Percentiles rank a stretch among this genome's conserved stretches.
These are phyloP conservation scores for Hygrophila difformis DNA, from an alignment of 257 asterid genomes.

Conservation along the genomic window DNA sequence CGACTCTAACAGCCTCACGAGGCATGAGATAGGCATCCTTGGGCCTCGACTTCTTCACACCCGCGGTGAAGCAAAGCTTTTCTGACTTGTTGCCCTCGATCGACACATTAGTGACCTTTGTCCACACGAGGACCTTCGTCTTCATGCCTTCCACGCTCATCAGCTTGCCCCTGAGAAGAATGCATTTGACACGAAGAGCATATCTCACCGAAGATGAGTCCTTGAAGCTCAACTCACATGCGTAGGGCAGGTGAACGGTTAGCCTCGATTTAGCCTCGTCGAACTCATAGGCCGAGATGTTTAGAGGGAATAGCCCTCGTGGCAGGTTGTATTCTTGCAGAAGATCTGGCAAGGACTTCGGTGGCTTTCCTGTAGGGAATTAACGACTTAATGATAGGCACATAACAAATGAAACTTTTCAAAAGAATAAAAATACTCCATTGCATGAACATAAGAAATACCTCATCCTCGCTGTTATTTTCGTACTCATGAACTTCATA, in stretches of 20 bases:
- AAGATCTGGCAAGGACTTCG: constrained; percentile 48
- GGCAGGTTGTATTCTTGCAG: constrained; percentile 67
- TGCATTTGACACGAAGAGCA: constrained; percentile 57
- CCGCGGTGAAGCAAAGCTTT: constrained; percentile 65
- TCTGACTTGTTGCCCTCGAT: constrained; percentile 60
- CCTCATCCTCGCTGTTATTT: too few species aligned
- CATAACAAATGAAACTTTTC: too few species aligned
- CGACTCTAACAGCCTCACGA: constrained; percentile 40
- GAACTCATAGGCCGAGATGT: constrained; percentile 51
- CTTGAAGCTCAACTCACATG: constrained; percentile 71
- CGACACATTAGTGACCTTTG: constrained; percentile 51
- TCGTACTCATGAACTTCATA: too few species aligned
- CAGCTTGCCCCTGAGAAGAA: constrained; percentile 66
- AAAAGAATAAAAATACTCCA: too few species aligned
- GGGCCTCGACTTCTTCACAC: constrained; percentile 69
- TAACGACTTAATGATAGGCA: too few species aligned
- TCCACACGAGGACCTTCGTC: constrained; percentile 73
- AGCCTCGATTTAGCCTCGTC: constrained; percentile 55
- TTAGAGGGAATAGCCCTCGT: constrained; percentile 57
- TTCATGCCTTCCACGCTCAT: constrained; percentile 75
- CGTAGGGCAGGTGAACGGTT: constrained; percentile 54
- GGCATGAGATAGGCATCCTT: constrained; percentile 55
- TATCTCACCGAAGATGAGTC: constrained; percentile 54
- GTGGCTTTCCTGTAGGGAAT: constrained; percentile 40
- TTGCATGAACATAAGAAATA: too few species aligned